Base-by-base conservation (phyloP, 306 rosid species). In the Hippophae tibetana region DNA sequence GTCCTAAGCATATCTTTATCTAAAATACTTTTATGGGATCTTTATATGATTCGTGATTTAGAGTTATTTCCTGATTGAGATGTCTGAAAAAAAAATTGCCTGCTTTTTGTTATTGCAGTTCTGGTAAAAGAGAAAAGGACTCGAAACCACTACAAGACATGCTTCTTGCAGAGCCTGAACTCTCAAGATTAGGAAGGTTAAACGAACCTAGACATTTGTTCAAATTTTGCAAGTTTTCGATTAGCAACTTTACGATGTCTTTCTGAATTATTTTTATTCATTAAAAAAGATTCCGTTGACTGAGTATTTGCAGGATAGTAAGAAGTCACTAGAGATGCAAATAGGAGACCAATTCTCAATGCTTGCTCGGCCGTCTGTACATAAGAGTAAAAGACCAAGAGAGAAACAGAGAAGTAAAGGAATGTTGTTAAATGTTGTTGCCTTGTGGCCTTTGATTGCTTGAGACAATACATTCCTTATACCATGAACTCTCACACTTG, bases 111-210 rank as follows among this genome's bases (percentile, higher is more conserved):
- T 65, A 38, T 52, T 62, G 54, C 60, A 85, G 87, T 61, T 69
- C 73, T 56, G 74, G 76, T 13, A 80, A 63, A 63, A 71, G 48
- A 49, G 74, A 80, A 70, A 71, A 54, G 47, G 77, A 68, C 2
- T 57, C 41, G 60, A 87, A 80, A 48, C 76, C 84, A 7, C 76
- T 90, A 47, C 89, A 87, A 74, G 96, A 83, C 69, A 67, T 87
- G 86, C 88, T 87, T 69, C 73, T 87, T 64, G 93, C 79, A 43
- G 98, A 92, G 64, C 96, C 96, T 5, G 98, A 92, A 79, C 86
- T 92, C 52, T 69, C 87, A 50, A 84, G 75, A 60, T 68, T 92
- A 66, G 98, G 96, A 81, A 87, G 98, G 98, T 67, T 76, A 75
- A 76, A 63, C 54, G 7, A 41, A 52, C 57, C 45, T 50, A 52